Evolutionary conservation across 2,329 filamentous ascomycete species (phyloP), one percentile per base, ranked within the genome.

Genomic region (Alternaria arbusti): DNA sequence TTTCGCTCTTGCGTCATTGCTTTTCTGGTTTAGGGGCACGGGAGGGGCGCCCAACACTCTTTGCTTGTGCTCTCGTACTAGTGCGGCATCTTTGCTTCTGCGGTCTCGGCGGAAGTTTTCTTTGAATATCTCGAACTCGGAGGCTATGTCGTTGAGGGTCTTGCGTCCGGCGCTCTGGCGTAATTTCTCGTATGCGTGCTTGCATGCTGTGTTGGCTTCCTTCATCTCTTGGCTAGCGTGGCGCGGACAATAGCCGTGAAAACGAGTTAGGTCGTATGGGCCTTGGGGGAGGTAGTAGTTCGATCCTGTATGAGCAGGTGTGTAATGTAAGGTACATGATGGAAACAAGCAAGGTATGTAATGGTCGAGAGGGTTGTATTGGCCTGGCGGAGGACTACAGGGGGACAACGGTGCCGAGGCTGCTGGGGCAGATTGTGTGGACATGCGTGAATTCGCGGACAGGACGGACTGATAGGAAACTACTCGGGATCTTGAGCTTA

Each of bases 141-240:
- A 63, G 6, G 72, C 73, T 6, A 79, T 69, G 10, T 58, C 40
- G 10, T 72, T 70, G 9, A 79, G 72, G 4, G 74, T 77, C 56
- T 74, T 75, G 28, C 76, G 73, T 12, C 75, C 74, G 6, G 75
- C 75, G n/a, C 72, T 74, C 55, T 79, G 76, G 15, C 76, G 68
- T 64, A 77, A 69, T 9, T 40, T 22, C 47, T 79, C 76, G 60
- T 70, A 77, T 17, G 71, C 67, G 5, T 36, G 61, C 23, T 77
- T 78, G 57, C 70, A 74, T 3, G 62, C 45, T 4, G 63, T 59
- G 47, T 73, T 77, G 6, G 73, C 71, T 25, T 68, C 60, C 36
- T 69, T 70, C 17, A 77, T 65, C n/a, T 79, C 75, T 43, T 66
- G 64, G 40, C 65, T 69, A 0, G 75, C 75, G 25, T 78, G 75